Conservation (phyloP, 2,329 filamentous ascomycete species). For the Talaromyces funiculosus region DNA sequence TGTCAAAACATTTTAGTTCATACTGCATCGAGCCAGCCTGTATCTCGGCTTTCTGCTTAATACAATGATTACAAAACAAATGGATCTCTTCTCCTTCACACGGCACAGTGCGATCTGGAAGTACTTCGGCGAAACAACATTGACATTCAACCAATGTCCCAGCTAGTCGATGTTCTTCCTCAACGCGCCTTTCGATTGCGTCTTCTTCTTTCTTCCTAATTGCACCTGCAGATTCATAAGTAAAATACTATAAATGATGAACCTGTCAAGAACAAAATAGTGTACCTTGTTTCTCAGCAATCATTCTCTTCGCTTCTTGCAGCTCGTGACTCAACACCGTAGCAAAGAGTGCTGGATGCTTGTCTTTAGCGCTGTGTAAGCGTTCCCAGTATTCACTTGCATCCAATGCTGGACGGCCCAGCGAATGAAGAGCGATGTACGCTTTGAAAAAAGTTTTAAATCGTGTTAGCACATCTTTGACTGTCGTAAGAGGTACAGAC, state of each 20-base stretch:
- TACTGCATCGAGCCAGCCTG: constrained; percentile 66
- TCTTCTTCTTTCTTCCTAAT: constrained; percentile 22
- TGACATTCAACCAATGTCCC: constrained; percentile 61
- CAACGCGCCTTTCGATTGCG: constrained; percentile 29
- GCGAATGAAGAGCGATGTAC: constrained; percentile 22
- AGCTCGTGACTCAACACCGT: constrained; percentile 20
- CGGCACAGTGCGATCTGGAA: constrained; percentile 62
- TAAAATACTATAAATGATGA: neutral
- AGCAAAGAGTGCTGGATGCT: neutral
- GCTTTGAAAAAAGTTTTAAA: constrained; percentile 27
- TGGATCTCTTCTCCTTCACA: constrained; percentile 58
- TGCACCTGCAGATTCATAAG: neutral
- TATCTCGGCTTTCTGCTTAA: constrained; percentile 58
- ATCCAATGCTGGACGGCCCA: constrained; percentile 18
- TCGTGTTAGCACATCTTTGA: constrained; percentile 29
- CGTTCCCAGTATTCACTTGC: constrained; percentile 2
- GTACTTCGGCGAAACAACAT: constrained; percentile 65
- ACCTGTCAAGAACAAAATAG: neutral
- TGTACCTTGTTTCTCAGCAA: constrained; percentile 19
- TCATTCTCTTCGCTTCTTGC: constrained; percentile 22
- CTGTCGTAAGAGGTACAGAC: constrained; percentile 31
- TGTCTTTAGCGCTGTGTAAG: constrained; percentile 1
- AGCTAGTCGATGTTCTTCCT: constrained; percentile 34
- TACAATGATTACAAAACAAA: constrained; percentile 66
- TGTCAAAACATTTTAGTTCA: constrained; percentile 65